phyloP scores from a whole-genome alignment of 495 filamentous ascomycete genomes.

The Podospora pseudocomata region DNA sequence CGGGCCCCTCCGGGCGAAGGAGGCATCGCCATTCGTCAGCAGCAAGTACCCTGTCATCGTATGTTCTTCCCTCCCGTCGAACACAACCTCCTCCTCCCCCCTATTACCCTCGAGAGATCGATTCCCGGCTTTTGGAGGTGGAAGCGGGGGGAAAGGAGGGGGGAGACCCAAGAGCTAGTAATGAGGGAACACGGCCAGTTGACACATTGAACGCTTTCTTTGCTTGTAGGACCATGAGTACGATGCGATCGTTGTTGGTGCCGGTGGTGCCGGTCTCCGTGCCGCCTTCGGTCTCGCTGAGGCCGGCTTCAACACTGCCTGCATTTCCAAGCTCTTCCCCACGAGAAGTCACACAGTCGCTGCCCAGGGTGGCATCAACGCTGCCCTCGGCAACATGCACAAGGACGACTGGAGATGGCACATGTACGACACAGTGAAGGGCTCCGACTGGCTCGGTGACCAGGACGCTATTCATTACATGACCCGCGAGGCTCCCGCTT shows the following conservation, averaged over 20 bases:
- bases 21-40: slow-evolving; percentile 77
- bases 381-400: slow-evolving; percentile 85
- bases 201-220: slow-evolving; percentile 14
- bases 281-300: slow-evolving; percentile 95
- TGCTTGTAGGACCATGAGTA: slow-evolving; percentile 53
- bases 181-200: slow-evolving; percentile 20
- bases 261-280: slow-evolving; percentile 88
- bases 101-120: background rate
- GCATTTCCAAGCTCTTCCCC: slow-evolving; percentile 97
- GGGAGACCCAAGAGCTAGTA: background rate
- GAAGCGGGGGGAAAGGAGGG: background rate
- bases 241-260: slow-evolving; percentile 89
- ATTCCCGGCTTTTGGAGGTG: background rate
- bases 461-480: slow-evolving; percentile 99
- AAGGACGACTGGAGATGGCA: slow-evolving; percentile 98
- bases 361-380: slow-evolving; percentile 92
- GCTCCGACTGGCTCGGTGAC: slow-evolving; percentile 96
- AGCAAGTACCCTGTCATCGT: slow-evolving; percentile 90
- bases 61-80: slow-evolving; percentile 40
- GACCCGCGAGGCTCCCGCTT: slow-evolving; percentile 89
- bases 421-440: slow-evolving; percentile 99
- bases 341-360: slow-evolving; percentile 95
- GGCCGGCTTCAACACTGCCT: slow-evolving; percentile 96
- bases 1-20: slow-evolving; percentile 83
- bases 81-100: background rate